Conservation (phyloP, 1,284 basidiomycete species). For the Trametes versicolor region DNA sequence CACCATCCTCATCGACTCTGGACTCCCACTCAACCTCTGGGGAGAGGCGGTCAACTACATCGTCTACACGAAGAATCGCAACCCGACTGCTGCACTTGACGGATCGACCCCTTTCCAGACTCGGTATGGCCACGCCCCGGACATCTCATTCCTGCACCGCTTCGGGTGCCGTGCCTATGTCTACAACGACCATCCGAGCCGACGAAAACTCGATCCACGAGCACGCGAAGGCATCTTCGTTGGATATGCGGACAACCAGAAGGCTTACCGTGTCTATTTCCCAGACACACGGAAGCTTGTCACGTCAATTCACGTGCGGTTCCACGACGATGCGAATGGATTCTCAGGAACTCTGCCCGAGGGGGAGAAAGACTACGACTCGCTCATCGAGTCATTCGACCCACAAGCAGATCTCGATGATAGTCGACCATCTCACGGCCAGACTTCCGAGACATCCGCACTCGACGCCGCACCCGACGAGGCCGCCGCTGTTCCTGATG, state of each 20-base stretch:
- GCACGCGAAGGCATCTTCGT: slow-evolving; percentile 14
- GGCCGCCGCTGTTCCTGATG: background rate
- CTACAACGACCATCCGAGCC: slow-evolving; percentile 21
- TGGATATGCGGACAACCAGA: slow-evolving; percentile 13
- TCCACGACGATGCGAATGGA: slow-evolving; percentile 18
- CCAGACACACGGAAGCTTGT: slow-evolving; percentile 1
- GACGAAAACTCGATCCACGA: slow-evolving; percentile 42
- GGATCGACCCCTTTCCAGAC: slow-evolving; percentile 46
- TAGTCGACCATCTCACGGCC: background rate
- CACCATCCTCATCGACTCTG: slow-evolving; percentile 36
- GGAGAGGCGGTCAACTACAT: slow-evolving; percentile 49
- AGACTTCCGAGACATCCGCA: background rate
- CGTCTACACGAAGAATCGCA: slow-evolving; percentile 45
- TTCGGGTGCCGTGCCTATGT: slow-evolving; percentile 24
- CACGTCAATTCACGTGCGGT: slow-evolving; percentile 15
- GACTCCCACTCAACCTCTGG: slow-evolving; percentile 49
- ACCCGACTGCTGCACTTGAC: slow-evolving; percentile 41
- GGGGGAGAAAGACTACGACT: slow-evolving; percentile 15
- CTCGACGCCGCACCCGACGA: background rate
- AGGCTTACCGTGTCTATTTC: slow-evolving; percentile 14
- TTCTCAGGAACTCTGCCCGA: slow-evolving; percentile 9
- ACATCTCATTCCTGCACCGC: slow-evolving; percentile 34
- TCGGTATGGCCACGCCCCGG: slow-evolving; percentile 39
- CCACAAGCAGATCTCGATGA: background rate
- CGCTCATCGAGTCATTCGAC: background rate